Base-by-base conservation (phyloP, 768 basidiomycete species). In the Boletus sp. region DNA sequence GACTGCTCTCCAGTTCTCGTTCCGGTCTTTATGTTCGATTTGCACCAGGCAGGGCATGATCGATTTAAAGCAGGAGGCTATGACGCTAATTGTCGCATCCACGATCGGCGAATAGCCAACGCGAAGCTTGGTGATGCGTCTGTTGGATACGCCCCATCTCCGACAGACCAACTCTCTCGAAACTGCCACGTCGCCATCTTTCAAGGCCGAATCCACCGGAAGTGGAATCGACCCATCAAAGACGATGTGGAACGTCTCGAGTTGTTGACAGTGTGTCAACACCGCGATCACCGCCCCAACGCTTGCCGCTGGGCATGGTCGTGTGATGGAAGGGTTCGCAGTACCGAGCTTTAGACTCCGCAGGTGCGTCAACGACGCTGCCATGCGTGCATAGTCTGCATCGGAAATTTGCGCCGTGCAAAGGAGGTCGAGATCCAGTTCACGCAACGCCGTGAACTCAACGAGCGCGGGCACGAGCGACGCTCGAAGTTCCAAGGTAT, bases 21-120 rank as follows among this genome's bases (percentile, higher is more conserved):
- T 28, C 18, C 33, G n/a, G 5, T 42, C 39, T 1, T 3, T 45
- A 9, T 18, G 20, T 11, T 56, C 63, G 14, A 63, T 56, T 3
- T 32, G 18, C 37, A 40, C 35, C 48, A 63, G 32, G 6, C 47
- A 35, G 6, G 64, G 64, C 56, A 68, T 61, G 35, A 63, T 33
- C 28, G 52, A 33, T n/a, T 49, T 36, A 3, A 68, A 50, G 50
- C 62, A 60, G 7, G 48, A 30, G 6, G 60, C 62, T 4, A 66
- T 53, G 6, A 14, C 40, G 7, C 32, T 2, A 5, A 58, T 18
- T 3, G 24, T 49, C 8, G 40, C 50, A n/a, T 60, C 52, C 15
- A 5, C 20, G 33, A 68, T 57, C 0, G 62, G 64, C 12, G 67
- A 66, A 50, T 51, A 52, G 12, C 67, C 67, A 14, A 68, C 50